Percentiles rank a stretch among this genome's conserved stretches.
phyloP scores from a whole-genome alignment of 164 flowering plant species.

The Vitis rupestris region DNA sequence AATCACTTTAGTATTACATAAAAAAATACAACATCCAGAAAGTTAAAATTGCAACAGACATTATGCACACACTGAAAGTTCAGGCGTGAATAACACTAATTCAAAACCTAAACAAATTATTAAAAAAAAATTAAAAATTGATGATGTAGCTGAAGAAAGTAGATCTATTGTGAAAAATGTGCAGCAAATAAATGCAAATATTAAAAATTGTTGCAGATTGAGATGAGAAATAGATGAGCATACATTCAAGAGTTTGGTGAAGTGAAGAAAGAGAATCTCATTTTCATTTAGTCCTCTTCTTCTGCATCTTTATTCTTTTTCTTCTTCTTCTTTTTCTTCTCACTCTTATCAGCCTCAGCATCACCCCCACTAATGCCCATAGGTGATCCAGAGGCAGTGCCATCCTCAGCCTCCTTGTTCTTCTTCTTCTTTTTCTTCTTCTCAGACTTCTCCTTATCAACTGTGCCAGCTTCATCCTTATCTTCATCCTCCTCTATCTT shows the following conservation, averaged over 20 bases:
- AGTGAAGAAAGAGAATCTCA: background rate
- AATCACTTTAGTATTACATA: too few species aligned
- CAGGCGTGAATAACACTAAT: too few species aligned
- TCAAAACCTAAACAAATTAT: too few species aligned
- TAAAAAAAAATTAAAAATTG: too few species aligned
- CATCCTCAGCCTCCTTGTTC: slow-evolving; percentile 29
- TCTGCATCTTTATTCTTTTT: slow-evolving; percentile 37
- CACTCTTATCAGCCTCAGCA: slow-evolving; percentile 26
- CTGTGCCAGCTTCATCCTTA: slow-evolving; percentile 4
- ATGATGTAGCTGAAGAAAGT: too few species aligned
- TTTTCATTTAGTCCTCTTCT: slow-evolving; percentile 14
- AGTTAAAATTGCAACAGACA: too few species aligned
- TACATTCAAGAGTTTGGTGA: background rate
- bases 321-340: slow-evolving; percentile 52
- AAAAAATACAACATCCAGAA: too few species aligned
- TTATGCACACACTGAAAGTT: too few species aligned
- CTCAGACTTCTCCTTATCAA: slow-evolving; percentile 15
- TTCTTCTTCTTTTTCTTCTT: slow-evolving; percentile 46
- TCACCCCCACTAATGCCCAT: slow-evolving; percentile 7
- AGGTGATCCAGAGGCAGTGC: slow-evolving; percentile 9
- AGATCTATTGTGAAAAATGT: too few species aligned
- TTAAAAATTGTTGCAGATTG: slow-evolving; percentile 1
- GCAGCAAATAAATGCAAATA: too few species aligned
- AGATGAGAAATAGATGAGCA: slow-evolving; percentile 2
- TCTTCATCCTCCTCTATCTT: slow-evolving; percentile 14